Percentiles rank a stretch among this genome's conserved stretches.
Evolutionary conservation across 306 rosid species (phyloP).

Genomic region (Glycine tomentella): DNA sequence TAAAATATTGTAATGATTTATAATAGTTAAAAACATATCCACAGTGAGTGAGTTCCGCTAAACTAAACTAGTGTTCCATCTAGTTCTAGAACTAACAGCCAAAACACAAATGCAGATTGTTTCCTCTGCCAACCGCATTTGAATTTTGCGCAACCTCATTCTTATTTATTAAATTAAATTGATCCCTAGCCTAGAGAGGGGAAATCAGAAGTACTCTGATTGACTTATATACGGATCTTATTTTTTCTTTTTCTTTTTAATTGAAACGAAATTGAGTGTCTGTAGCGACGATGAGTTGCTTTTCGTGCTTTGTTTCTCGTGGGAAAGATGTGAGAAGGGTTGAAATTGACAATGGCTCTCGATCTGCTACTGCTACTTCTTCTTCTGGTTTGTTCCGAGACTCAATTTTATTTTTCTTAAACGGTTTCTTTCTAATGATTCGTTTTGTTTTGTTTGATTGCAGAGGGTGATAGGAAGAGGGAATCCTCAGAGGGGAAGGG

Average conservation of each 20-base stretch:
- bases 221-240: constrained; percentile 7
- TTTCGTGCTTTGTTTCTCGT: constrained; percentile 51
- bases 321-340: constrained; percentile 55
- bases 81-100: constrained; percentile 7
- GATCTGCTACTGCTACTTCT: constrained; percentile 44
- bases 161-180: not conserved
- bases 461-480: constrained; percentile 47
- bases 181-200: too few species aligned
- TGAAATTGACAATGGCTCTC: constrained; percentile 52
- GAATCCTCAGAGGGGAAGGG: too few species aligned
- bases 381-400: constrained; percentile 23
- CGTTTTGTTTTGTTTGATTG: not conserved
- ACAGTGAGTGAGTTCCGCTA: too few species aligned
- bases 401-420: not conserved
- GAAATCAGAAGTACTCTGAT: too few species aligned
- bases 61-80: too few species aligned
- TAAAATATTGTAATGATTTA: too few species aligned
- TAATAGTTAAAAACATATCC: not conserved
- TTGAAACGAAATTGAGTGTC: not conserved
- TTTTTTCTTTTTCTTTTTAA: too few species aligned
- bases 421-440: not conserved
- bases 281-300: constrained; percentile 48
- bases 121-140: not conserved
- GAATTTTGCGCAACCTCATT: not conserved
- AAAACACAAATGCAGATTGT: constrained; percentile 6